Percentiles rank a stretch among this genome's conserved stretches.
Conservation (phyloP, 2,329 filamentous ascomycete genomes). For the Colletotrichum orchidophilum region DNA sequence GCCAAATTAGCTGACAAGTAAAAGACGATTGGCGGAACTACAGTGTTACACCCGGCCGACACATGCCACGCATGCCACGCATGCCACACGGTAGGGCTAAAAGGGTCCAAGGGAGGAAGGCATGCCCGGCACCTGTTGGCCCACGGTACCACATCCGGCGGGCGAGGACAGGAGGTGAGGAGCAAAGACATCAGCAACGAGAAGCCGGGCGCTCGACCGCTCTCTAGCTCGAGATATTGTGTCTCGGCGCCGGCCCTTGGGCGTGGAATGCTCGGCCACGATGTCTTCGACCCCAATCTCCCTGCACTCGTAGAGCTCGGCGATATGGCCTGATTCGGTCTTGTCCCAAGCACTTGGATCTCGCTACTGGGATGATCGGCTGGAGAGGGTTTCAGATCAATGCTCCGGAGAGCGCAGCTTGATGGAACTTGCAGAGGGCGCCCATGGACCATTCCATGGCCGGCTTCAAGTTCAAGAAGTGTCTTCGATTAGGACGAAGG, state of each 20-base stretch:
- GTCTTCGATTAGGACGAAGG: background rate
- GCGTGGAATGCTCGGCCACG: constrained; percentile 14
- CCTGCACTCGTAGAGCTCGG: background rate
- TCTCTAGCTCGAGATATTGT: background rate
- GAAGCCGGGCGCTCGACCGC: background rate
- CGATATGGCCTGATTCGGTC: constrained; percentile 8
- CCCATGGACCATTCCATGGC: too few relatives aligned
- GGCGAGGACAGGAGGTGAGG: background rate
- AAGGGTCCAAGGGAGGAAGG: background rate
- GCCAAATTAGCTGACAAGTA: background rate
- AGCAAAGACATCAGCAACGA: background rate
- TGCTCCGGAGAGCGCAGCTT: background rate
- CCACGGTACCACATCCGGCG: background rate
- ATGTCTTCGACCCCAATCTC: background rate
- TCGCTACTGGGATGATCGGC: background rate
- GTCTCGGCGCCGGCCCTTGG: constrained; percentile 3
- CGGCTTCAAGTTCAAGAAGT: background rate
- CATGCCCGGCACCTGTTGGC: background rate
- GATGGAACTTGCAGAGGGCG: background rate
- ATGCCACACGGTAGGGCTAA: background rate
- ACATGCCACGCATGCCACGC: background rate
- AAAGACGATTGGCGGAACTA: background rate
- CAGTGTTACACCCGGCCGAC: background rate
- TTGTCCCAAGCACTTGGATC: background rate
- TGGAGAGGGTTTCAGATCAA: background rate